phyloP scores from a whole-genome alignment of 352 stramenopile species.

The Globisporangium uncinulatum region DNA sequence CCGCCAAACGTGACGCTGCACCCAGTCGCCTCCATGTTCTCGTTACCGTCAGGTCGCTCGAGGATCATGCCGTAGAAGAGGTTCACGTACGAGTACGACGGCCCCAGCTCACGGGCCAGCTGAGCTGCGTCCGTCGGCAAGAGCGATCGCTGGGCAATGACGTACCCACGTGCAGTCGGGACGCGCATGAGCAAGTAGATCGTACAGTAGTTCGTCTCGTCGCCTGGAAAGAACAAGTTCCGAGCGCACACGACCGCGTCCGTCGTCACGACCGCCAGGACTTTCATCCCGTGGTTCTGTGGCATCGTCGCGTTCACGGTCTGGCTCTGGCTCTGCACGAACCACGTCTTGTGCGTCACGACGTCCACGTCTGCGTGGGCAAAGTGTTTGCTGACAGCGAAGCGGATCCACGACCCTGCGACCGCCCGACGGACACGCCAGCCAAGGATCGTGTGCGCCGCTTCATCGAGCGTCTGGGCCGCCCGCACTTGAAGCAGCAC shows the following conservation, averaged over 20 bases:
- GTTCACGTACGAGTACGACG: constrained; percentile 17
- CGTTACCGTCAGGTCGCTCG: constrained; percentile 2
- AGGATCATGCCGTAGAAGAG: constrained; percentile 21
- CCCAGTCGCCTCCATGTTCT: neutral
- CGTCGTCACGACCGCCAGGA: constrained; percentile 21
- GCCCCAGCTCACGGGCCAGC: constrained; percentile 8
- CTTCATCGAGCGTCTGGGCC: constrained; percentile 8
- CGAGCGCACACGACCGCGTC: constrained; percentile 17
- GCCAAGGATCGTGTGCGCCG: constrained; percentile 15
- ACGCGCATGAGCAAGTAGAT: constrained; percentile 16
- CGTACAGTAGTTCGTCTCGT: constrained; percentile 13
- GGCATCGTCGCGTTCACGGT: constrained; percentile 16
- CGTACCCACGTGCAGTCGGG: constrained; percentile 12
- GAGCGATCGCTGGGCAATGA: constrained; percentile 20
- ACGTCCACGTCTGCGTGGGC: constrained; percentile 14
- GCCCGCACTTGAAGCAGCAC: constrained; percentile 10
- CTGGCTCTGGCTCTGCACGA: constrained; percentile 18
- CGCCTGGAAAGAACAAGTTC: constrained; percentile 16
- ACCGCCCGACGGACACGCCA: constrained; percentile 15
- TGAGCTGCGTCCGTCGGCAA: constrained; percentile 7
- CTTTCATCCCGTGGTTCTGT: constrained; percentile 24
- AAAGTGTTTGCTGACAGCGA: constrained; percentile 22
- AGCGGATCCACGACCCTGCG: constrained; percentile 13
- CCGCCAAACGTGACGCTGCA: constrained; percentile 21
- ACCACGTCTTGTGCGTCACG: constrained; percentile 19